Percentiles rank a stretch among this genome's conserved stretches.
Conservation (phyloP, 306 rosid species). For the Castanopsis chinensis region DNA sequence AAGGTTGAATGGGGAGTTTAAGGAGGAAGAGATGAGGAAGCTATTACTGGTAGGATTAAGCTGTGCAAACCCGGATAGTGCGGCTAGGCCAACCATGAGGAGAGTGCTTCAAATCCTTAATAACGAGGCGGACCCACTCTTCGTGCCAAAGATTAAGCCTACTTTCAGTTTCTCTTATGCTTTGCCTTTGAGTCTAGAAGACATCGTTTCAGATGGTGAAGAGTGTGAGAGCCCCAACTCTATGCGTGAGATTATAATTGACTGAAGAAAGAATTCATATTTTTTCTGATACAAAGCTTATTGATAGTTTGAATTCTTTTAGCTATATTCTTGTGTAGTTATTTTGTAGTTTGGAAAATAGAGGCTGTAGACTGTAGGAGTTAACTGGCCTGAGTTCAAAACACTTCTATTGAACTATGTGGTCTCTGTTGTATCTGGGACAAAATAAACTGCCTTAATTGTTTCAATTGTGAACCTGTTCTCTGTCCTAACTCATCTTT, state of each 20-base stretch:
- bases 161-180: slow-evolving; percentile 46
- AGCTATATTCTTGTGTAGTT: not conserved
- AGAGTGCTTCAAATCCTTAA: slow-evolving; percentile 47
- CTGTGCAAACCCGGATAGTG: slow-evolving; percentile 52
- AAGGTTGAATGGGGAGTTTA: slow-evolving; percentile 44
- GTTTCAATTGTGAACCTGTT: slow-evolving; percentile 2
- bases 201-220: slow-evolving; percentile 63
- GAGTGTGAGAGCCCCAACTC: slow-evolving; percentile 15
- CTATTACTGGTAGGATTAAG: slow-evolving; percentile 48
- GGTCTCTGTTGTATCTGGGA: slow-evolving; percentile 22
- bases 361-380: slow-evolving; percentile 29
- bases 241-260: slow-evolving; percentile 37
- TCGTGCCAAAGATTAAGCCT: slow-evolving; percentile 45
- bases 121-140: slow-evolving; percentile 32
- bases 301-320: slow-evolving; percentile 26
- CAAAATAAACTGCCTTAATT: slow-evolving; percentile 14
- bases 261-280: slow-evolving; percentile 1
- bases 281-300: not conserved
- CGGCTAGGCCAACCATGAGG: slow-evolving; percentile 52
- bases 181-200: slow-evolving; percentile 48
- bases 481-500: not conserved
- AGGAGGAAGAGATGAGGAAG: slow-evolving; percentile 47
- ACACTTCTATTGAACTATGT: slow-evolving; percentile 48
- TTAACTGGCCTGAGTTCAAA: slow-evolving; percentile 54
- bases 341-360: slow-evolving; percentile 14